Percentiles rank a stretch among this genome's conserved stretches.
phyloP scores from a whole-genome alignment of 345 rosid genomes.

The Kandelia obovata region DNA sequence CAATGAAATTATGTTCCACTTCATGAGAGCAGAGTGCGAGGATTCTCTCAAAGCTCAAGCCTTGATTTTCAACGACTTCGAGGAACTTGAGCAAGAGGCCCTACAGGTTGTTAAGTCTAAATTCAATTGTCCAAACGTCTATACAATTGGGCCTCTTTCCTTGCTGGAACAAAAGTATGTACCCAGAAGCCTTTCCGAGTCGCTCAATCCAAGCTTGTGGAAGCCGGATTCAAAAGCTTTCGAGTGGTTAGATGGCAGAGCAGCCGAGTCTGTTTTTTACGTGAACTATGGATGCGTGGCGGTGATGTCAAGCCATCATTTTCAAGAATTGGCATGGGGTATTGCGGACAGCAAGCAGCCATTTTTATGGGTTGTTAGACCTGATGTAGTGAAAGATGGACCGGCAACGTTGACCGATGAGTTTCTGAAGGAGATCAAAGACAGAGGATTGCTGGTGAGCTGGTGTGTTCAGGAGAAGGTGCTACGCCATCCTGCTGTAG shows the following conservation, averaged over 20 bases:
- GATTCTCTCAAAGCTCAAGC: background rate
- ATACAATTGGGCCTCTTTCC: conserved; percentile 19
- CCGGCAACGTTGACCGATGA: background rate
- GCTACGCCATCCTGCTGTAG: background rate
- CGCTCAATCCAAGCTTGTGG: conserved; percentile 16
- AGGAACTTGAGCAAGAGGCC: background rate
- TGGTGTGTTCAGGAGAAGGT: conserved; percentile 22
- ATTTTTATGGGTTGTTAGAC: conserved; percentile 21
- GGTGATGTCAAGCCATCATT: background rate
- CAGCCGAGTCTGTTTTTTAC: conserved; percentile 17
- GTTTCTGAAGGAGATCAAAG: background rate
- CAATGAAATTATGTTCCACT: conserved; percentile 12
- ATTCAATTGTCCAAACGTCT: conserved; percentile 18
- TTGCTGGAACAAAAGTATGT: background rate
- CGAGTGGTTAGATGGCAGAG: conserved; percentile 11
- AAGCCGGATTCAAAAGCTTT: conserved; percentile 17
- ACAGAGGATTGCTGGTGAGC: conserved; percentile 10
- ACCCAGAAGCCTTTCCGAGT: background rate
- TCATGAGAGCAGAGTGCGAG: conserved; percentile 12
- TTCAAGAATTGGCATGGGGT: conserved; percentile 20
- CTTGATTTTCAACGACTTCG: conserved; percentile 17
- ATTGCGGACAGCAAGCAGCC: conserved; percentile 20
- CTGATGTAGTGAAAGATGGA: conserved; percentile 2
- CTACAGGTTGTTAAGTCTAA: conserved; percentile 5
- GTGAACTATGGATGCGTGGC: conserved; percentile 25